Evolutionary conservation across 2,329 filamentous ascomycete genomes (phyloP).

Genomic region (Dactylellina cionopaga): DNA sequence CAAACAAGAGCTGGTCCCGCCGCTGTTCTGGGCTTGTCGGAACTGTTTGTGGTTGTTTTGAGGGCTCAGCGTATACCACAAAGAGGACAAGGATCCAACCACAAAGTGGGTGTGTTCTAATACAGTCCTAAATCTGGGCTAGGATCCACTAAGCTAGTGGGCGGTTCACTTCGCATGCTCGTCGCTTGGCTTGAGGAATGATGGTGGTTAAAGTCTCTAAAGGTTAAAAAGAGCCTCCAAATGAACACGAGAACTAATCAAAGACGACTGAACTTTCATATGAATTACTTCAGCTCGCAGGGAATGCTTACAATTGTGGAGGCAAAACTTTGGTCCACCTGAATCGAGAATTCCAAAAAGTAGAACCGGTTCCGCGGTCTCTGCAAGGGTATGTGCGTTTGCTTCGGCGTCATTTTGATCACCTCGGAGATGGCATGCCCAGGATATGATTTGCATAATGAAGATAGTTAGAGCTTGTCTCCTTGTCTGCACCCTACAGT

Average conservation of each 20-base stretch:
- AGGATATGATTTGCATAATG: no score
- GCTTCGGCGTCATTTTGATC: no score
- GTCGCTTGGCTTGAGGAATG: no score
- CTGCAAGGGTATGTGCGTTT: no score
- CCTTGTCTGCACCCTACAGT: no score
- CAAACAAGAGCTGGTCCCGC: not conserved
- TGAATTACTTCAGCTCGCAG: not conserved
- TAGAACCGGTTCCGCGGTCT: no score
- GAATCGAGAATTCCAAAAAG: no score
- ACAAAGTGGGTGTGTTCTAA: not conserved
- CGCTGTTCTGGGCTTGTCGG: not conserved
- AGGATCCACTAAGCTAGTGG: not conserved
- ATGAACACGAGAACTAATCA: not conserved
- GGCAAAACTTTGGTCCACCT: slow-evolving; percentile 7
- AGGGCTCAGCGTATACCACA: not conserved
- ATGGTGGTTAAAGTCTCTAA: not conserved
- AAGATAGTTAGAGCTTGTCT: no score
- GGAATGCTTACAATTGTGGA: not conserved
- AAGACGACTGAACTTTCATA: not conserved
- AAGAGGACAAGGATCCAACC: slow-evolving; percentile 3
- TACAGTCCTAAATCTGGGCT: not conserved
- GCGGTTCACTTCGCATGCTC: not conserved
- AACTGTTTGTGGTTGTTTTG: slow-evolving; percentile 8
- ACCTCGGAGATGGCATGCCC: no score
- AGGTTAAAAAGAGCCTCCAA: slow-evolving; percentile 15